These are phyloP conservation scores for Pyricularia grisea DNA, from an alignment of 2,329 filamentous ascomycete genomes.

Conservation along the genomic window DNA sequence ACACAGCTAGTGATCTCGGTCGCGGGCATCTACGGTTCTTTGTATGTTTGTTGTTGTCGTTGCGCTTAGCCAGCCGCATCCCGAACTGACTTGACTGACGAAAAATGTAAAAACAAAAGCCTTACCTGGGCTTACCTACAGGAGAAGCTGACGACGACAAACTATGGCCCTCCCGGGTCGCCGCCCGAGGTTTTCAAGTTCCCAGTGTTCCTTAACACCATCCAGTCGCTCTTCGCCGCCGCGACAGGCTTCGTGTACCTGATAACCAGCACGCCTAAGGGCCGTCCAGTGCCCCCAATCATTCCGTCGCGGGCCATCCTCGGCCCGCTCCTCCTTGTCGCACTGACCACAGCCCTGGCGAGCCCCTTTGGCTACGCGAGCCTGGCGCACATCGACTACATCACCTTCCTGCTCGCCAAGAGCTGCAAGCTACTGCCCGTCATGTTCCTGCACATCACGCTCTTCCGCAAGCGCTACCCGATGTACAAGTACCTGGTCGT, in stretches of 20 bases:
- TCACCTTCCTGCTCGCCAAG: conserved; percentile 95
- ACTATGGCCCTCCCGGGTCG: conserved; percentile 51
- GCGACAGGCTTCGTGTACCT: conserved; percentile 77
- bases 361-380: conserved; percentile 94
- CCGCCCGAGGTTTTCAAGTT: conserved; percentile 70
- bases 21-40: conserved; percentile 92
- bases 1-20: conserved; percentile 77
- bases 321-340: conserved; percentile 71
- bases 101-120: conserved; percentile 31
- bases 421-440: conserved; percentile 98
- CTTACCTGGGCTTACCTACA: conserved; percentile 94
- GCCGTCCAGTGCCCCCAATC: conserved; percentile 48
- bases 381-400: conserved; percentile 91
- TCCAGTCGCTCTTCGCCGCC: conserved; percentile 85
- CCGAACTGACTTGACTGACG: not conserved
- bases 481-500: conserved; percentile 96
- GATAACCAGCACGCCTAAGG: conserved; percentile 46
- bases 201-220: conserved; percentile 90
- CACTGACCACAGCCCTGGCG: conserved; percentile 77
- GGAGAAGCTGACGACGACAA: conserved; percentile 92
- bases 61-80: not conserved
- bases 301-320: conserved; percentile 72
- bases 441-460: conserved; percentile 89
- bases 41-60: conserved; percentile 47
- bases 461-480: conserved; percentile 84